Conservation (phyloP, 2,329 filamentous ascomycete genomes). For the Fusarium domesticum region DNA sequence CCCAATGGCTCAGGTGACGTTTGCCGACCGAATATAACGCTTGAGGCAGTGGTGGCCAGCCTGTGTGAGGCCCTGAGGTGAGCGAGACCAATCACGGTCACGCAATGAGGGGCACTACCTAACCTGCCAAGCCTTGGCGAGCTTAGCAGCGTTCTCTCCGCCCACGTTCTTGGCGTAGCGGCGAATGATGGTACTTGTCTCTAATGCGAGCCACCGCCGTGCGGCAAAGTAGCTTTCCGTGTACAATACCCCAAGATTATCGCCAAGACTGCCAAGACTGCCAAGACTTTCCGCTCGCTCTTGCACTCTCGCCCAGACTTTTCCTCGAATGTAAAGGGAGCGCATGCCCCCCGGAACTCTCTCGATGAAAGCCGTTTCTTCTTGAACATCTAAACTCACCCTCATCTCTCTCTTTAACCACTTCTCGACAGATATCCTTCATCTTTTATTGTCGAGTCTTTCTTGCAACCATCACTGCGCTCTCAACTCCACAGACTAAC, state of each 20-base stretch:
- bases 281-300: slow-evolving; percentile 41
- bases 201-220: fast-evolving
- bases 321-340: slow-evolving; percentile 39
- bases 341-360: slow-evolving; percentile 29
- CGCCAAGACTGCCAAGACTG: slow-evolving; percentile 38
- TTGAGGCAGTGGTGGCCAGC: slow-evolving; percentile 31
- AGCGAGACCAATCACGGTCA: slow-evolving; percentile 32
- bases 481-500: slow-evolving; percentile 8
- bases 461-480: background rate
- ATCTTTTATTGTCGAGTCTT: background rate
- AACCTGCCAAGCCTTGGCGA: slow-evolving; percentile 40
- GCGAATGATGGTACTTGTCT: slow-evolving; percentile 11
- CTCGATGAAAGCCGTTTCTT: slow-evolving; percentile 21
- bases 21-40: slow-evolving; percentile 28
- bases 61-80: slow-evolving; percentile 28
- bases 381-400: slow-evolving; percentile 17
- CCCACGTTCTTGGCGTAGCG: slow-evolving; percentile 22
- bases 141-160: slow-evolving; percentile 35
- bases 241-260: slow-evolving; percentile 17
- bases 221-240: slow-evolving; percentile 11
- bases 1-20: slow-evolving; percentile 30
- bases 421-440: slow-evolving; percentile 2
- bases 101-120: slow-evolving; percentile 35
- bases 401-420: slow-evolving; percentile 1
- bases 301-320: slow-evolving; percentile 35